Conservation (phyloP, 192 early-diverging fungal species). For the Funneliformis mosseae region DNA sequence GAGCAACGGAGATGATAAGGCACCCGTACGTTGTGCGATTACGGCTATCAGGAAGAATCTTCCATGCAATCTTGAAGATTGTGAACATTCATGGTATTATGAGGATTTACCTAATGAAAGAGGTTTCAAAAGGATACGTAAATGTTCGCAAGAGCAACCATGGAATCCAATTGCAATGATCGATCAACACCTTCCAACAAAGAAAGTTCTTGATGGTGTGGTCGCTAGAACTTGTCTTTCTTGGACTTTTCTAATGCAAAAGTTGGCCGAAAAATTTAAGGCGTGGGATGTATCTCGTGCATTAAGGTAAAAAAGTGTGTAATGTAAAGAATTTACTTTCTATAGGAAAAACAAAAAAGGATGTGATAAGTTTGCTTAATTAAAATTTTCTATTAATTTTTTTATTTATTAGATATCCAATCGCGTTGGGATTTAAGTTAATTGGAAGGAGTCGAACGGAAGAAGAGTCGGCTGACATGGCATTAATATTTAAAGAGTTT, state of each 20-base stretch:
- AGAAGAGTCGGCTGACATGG: neutral
- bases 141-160: neutral
- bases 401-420: slow-evolving; percentile 2
- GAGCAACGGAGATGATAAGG: slow-evolving; percentile 20
- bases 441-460: slow-evolving; percentile 14
- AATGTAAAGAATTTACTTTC: neutral
- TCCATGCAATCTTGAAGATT: neutral
- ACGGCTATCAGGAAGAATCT: neutral
- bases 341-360: too few species aligned
- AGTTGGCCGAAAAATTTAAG: slow-evolving; percentile 12
- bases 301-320: neutral
- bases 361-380: neutral
- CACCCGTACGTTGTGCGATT: neutral
- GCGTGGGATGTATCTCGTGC: neutral
- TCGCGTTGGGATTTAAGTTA: slow-evolving; percentile 9
- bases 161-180: slow-evolving; percentile 25
- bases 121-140: neutral
- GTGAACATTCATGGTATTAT: neutral
- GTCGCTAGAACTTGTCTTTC: neutral
- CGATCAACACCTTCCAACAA: slow-evolving; percentile 9
- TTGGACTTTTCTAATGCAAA: slow-evolving; percentile 19
- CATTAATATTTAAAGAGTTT: slow-evolving; percentile 4
- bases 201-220: neutral
- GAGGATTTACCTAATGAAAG: neutral
- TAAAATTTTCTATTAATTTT: neutral